Base-by-base conservation (phyloP, 1,139 yeast genomes). In the Hyphopichia wangnamkhiaoensis region DNA sequence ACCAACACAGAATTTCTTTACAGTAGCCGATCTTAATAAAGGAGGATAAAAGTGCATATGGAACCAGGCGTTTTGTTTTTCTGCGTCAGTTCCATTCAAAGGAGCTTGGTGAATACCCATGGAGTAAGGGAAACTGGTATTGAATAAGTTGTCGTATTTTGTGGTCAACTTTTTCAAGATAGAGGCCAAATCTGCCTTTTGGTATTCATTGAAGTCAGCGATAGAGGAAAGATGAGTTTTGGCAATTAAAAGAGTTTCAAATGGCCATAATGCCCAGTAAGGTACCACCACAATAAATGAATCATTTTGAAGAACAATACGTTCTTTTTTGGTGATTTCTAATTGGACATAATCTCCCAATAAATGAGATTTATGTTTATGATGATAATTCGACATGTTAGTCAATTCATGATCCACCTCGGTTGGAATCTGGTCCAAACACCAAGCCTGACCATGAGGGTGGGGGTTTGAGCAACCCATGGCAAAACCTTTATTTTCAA, bases 391-490 rank as follows among this genome's bases (percentile, higher is more conserved):
- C 8, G 58, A 58, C 71, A 84, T 68, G 40, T 78, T 73, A 7
- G 57, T 59, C 39, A 81, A 64, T 56, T 84, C 91, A 37, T 70
- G 66, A 26, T 68, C 69, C n/a, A 85, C 87, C 60, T 84, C 91
- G 29, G 80, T 79, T 7, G 93, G 93, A 7, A 83, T 64, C 10
- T 71, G 61, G 49, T 79, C 84, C 39, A 84, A 70, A 60, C 86
- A 79, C 93, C 93, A 84, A 8, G 86, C 89, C 62, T 84, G 93
- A 14, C 82, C 82, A 52, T 84, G 93, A 12, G 91, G 91, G 57
- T 84, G 93, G 3, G 90, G 86, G 54, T 84, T 84, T 2, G 90
- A 82, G 54, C 91, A 84, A 28, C 93, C 91, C 93, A 84, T 84
- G 6, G 87, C 86, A 37, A 80, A 70, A 21, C 93, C 93, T 62